These are phyloP conservation scores for Heliosperma pusillum DNA, from an alignment of 148 eudicot genomes.

Conservation along the genomic window DNA sequence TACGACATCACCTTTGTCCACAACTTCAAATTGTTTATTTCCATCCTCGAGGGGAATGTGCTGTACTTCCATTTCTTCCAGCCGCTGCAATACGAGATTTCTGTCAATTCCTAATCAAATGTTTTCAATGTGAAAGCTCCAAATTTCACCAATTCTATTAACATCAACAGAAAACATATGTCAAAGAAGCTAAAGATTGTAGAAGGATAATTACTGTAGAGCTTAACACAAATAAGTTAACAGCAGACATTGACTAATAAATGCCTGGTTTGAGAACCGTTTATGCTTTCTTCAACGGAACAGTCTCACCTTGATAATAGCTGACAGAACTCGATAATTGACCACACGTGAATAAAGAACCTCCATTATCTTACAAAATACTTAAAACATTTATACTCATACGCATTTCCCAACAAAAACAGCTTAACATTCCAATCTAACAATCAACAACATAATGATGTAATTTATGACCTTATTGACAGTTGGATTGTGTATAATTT, in stretches of 20 bases:
- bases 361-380: neutral
- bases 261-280: neutral
- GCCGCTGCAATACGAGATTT: conserved; percentile 46
- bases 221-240: neutral
- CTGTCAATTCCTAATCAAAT: conserved; percentile 2
- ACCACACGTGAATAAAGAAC: neutral
- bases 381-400: neutral
- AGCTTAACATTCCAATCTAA: neutral
- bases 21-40: conserved; percentile 71
- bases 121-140: neutral
- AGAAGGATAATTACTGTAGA: neutral
- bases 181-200: neutral
- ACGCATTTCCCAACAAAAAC: neutral
- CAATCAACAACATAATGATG: neutral
- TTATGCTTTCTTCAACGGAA: conserved; percentile 7
- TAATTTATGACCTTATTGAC: conserved; percentile 64
- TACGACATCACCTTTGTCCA: conserved; percentile 84
- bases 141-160: neutral
- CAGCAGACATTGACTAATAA: neutral
- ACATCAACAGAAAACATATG: neutral
- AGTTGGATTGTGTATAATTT: conserved; percentile 96
- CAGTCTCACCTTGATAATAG: neutral
- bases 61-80: conserved; percentile 81
- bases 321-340: neutral
- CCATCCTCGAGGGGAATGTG: conserved; percentile 74